Evolutionary conservation across 257 asterid genomes (phyloP).

Genomic region (Datura wrightii): DNA sequence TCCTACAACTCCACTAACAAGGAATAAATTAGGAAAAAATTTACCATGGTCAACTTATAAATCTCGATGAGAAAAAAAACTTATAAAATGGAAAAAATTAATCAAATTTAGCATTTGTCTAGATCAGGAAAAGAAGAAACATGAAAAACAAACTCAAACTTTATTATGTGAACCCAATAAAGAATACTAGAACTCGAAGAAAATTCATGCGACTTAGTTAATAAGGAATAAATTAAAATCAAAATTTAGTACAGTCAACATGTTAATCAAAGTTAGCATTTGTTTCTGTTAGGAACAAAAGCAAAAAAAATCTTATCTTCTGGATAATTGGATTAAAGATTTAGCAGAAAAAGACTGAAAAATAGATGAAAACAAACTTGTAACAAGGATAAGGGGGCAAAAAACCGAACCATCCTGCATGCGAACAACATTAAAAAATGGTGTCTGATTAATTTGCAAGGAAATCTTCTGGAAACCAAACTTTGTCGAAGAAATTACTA

Average conservation of each 20-base stretch:
- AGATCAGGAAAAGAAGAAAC: conserved; percentile 6
- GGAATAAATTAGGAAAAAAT: not conserved
- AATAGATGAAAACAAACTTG: not conserved
- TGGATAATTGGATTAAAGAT: too few species aligned
- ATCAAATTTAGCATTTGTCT: not conserved
- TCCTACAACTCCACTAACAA: not conserved
- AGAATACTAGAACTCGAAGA: not conserved
- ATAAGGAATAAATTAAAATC: not conserved
- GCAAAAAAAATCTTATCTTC: not conserved
- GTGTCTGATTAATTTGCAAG: conserved; percentile 54
- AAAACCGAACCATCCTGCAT: conserved; percentile 76
- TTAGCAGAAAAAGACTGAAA: not conserved
- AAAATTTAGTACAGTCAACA: not conserved
- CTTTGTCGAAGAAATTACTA: conserved; percentile 42
- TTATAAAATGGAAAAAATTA: not conserved
- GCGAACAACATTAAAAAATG: conserved; percentile 52
- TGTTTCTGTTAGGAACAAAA: not conserved
- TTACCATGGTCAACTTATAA: not conserved
- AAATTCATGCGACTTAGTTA: not conserved
- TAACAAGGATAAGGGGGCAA: not conserved
- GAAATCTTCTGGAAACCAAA: conserved; percentile 46
- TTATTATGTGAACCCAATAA: conserved; percentile 11
- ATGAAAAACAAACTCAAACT: not conserved
- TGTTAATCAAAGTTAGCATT: not conserved
- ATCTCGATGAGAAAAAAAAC: too few species aligned